Percentiles rank a stretch among this genome's conserved stretches.
Evolutionary conservation across 2,329 filamentous ascomycete genomes (phyloP).

Genomic region (Paraconiothyrium sp.): DNA sequence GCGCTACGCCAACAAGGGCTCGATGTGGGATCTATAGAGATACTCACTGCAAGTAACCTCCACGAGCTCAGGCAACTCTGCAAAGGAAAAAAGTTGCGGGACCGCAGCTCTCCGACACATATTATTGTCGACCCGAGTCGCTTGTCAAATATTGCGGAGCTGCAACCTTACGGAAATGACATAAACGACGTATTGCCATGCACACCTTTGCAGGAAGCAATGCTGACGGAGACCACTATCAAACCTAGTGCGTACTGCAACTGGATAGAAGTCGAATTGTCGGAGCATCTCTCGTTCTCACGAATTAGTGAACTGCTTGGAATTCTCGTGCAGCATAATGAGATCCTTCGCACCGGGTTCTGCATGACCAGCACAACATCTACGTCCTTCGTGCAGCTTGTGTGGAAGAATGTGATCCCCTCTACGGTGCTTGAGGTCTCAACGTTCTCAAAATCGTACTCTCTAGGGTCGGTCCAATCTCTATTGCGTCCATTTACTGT

Average conservation of each 20-base stretch:
- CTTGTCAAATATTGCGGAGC: conserved; percentile 18
- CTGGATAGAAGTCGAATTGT: conserved; percentile 72
- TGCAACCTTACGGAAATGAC: conserved; percentile 19
- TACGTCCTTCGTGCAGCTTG: conserved; percentile 67
- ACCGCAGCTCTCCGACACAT: background rate
- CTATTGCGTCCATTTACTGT: conserved; percentile 69
- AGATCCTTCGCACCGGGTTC: conserved; percentile 80
- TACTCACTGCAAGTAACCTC: conserved; percentile 68
- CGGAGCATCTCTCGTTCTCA: conserved; percentile 38
- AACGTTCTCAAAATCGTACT: conserved; percentile 52
- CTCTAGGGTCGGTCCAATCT: conserved; percentile 47
- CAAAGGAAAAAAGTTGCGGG: conserved; percentile 17
- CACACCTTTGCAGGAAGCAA: conserved; percentile 78
- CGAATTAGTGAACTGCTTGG: conserved; percentile 52
- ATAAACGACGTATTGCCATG: conserved; percentile 64
- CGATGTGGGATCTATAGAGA: conserved; percentile 64
- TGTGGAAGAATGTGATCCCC: conserved; percentile 65
- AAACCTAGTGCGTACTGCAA: conserved; percentile 77
- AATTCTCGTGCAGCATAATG: conserved; percentile 58
- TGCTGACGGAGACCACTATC: conserved; percentile 77
- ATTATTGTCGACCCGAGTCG: conserved; percentile 14
- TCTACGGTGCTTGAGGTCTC: conserved; percentile 57
- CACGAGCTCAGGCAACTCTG: conserved; percentile 35
- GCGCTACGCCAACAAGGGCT: conserved; percentile 67
- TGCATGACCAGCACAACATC: conserved; percentile 52